These are phyloP conservation scores for Apiospora saccharicola DNA, from an alignment of 2,329 filamentous ascomycete species.

Conservation along the genomic window DNA sequence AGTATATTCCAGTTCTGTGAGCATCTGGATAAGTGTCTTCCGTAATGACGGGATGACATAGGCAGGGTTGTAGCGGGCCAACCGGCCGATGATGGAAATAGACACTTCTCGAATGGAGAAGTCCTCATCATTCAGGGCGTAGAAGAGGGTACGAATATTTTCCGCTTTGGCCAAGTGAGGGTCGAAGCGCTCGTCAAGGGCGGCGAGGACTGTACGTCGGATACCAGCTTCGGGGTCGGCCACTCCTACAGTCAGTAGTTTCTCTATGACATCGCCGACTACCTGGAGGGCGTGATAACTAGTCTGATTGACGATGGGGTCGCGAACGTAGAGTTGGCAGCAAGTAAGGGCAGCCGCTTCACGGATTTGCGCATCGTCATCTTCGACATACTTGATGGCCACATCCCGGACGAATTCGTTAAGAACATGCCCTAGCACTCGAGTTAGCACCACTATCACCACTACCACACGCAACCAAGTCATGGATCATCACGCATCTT, in stretches of 20 bases:
- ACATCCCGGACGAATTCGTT: conserved; percentile 99
- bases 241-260: conserved; percentile 91
- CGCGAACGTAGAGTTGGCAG: conserved; percentile 95
- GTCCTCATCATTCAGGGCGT: conserved; percentile 93
- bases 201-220: conserved; percentile 84
- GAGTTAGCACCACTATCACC: not conserved
- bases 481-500: not conserved
- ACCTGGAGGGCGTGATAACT: conserved; percentile 97
- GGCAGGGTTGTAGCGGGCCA: conserved; percentile 91
- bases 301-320: conserved; percentile 97
- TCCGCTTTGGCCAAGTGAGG: conserved; percentile 96
- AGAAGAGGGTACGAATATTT: conserved; percentile 94
- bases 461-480: not conserved
- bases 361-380: conserved; percentile 90
- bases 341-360: conserved; percentile 96
- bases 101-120: conserved; percentile 93
- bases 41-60: conserved; percentile 96
- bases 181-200: conserved; percentile 93
- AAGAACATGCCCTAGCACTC: conserved; percentile 74
- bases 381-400: conserved; percentile 96
- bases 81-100: conserved; percentile 93
- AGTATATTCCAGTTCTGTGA: conserved; percentile 96
- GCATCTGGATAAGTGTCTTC: conserved; percentile 93
- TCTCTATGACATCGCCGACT: conserved; percentile 97
- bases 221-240: conserved; percentile 92